phyloP scores from a whole-genome alignment of 2,329 filamentous ascomycete genomes.

The Stromatinia cepivora region DNA sequence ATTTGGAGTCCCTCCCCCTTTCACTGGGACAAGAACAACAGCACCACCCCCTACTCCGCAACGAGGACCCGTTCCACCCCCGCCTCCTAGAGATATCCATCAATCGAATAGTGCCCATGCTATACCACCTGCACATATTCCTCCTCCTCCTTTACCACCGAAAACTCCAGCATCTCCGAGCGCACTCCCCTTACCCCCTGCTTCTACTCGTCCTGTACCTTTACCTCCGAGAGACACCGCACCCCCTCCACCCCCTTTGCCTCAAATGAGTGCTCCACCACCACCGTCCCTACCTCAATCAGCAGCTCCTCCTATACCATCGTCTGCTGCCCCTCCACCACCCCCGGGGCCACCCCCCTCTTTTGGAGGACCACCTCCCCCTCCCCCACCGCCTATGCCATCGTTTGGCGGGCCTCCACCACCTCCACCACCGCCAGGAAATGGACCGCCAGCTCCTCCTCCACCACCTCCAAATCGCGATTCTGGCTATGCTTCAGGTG shows the following conservation, averaged over 20 bases:
- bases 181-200: slow-evolving; percentile 53
- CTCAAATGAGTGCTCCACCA: slow-evolving; percentile 40
- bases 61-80: slow-evolving; percentile 70
- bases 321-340: slow-evolving; percentile 42
- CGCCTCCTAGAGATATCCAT: slow-evolving; percentile 53
- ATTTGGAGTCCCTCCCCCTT: slow-evolving; percentile 79
- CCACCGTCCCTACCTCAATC: slow-evolving; percentile 44
- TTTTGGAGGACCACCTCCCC: slow-evolving; percentile 44
- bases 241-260: slow-evolving; percentile 43
- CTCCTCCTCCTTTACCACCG: slow-evolving; percentile 47
- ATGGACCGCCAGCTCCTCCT: slow-evolving; percentile 50
- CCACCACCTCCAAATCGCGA: slow-evolving; percentile 59
- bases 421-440: slow-evolving; percentile 39
- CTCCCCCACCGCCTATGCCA: slow-evolving; percentile 46
- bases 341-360: slow-evolving; percentile 40
- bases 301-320: slow-evolving; percentile 43
- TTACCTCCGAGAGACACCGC: slow-evolving; percentile 29
- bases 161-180: slow-evolving; percentile 47
- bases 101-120: slow-evolving; percentile 51
- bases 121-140: slow-evolving; percentile 39
- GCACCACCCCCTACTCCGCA: slow-evolving; percentile 75
- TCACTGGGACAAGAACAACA: slow-evolving; percentile 63
- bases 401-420: slow-evolving; percentile 39
- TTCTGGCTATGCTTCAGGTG: slow-evolving; percentile 52
- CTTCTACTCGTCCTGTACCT: slow-evolving; percentile 50